Conservation (phyloP, 2,329 filamentous ascomycete genomes). For the Cladosporium sp. region DNA sequence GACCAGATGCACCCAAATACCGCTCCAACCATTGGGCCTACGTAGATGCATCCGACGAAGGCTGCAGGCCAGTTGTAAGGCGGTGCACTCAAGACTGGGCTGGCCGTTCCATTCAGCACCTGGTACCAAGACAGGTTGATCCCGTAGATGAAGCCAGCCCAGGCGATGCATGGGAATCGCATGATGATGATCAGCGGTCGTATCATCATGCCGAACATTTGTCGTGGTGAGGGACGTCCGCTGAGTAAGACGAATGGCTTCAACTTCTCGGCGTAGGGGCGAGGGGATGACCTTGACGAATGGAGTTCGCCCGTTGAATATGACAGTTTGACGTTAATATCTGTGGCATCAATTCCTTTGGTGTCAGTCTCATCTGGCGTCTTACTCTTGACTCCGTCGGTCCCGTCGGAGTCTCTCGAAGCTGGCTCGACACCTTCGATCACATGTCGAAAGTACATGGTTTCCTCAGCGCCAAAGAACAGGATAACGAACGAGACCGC, state of each 20-base stretch:
- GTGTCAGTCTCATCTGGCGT: not conserved
- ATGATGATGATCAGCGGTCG: constrained; percentile 15
- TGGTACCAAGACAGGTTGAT: constrained; percentile 13
- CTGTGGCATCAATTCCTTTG: not conserved
- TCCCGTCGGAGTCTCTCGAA: not conserved
- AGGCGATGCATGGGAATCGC: constrained; percentile 8
- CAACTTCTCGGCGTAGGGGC: constrained; percentile 28
- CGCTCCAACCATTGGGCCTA: constrained; percentile 39
- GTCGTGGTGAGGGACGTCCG: constrained; percentile 17
- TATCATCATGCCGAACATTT: constrained; percentile 16
- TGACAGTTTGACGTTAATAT: too few relatives aligned
- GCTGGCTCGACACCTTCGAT: constrained; percentile 10
- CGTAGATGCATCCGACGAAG: constrained; percentile 46
- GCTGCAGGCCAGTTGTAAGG: constrained; percentile 33
- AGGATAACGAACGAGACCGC: constrained; percentile 46
- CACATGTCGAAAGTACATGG: constrained; percentile 41
- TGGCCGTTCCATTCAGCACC: constrained; percentile 14
- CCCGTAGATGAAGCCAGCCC: constrained; percentile 15
- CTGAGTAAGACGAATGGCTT: constrained; percentile 19
- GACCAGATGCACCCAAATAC: constrained; percentile 32
- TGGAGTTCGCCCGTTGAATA: too few relatives aligned
- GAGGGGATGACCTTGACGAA: not conserved
- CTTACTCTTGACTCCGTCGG: constrained; percentile 13
- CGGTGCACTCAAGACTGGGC: constrained; percentile 15
- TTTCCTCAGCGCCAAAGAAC: constrained; percentile 57